phyloP scores from a whole-genome alignment of 1,284 basidiomycete species.

The Ganoderma multipileum region DNA sequence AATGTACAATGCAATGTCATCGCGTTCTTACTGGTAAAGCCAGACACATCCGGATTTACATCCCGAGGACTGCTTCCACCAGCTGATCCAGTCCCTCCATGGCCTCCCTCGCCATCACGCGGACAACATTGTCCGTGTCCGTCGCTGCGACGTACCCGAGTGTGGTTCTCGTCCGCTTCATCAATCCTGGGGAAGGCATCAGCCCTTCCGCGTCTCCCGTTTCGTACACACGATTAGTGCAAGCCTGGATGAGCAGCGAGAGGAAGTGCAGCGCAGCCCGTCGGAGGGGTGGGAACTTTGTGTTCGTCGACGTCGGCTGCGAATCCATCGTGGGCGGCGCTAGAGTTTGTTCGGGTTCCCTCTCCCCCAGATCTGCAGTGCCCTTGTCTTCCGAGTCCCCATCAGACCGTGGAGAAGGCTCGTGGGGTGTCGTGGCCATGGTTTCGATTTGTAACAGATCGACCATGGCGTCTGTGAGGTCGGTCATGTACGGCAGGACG shows the following conservation, averaged over 20 bases:
- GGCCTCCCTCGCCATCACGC: constrained; percentile 83
- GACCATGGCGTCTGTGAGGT: constrained; percentile 71
- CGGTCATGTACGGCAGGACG: constrained; percentile 66
- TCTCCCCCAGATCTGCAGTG: constrained; percentile 18
- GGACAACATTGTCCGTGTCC: constrained; percentile 77
- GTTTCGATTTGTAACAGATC: constrained; percentile 84
- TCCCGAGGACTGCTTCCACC: constrained; percentile 53
- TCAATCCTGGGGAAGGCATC: constrained; percentile 45
- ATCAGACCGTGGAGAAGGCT: constrained; percentile 14
- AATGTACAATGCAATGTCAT: not conserved
- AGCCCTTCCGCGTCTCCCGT: constrained; percentile 32
- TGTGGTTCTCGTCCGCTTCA: constrained; percentile 66
- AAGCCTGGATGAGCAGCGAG: constrained; percentile 64
- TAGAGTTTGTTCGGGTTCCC: constrained; percentile 24
- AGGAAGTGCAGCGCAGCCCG: constrained; percentile 86
- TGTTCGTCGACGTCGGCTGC: constrained; percentile 60
- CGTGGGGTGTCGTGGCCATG: constrained; percentile 40
- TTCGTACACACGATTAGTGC: constrained; percentile 56
- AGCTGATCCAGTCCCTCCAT: constrained; percentile 62
- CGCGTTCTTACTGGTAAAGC: not conserved
- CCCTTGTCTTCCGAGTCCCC: constrained; percentile 12
- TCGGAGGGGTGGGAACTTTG: constrained; percentile 81
- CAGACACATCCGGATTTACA: constrained; percentile 38
- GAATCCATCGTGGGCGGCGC: constrained; percentile 51
- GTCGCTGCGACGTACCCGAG: constrained; percentile 75